Conservation (phyloP, 2,329 filamentous ascomycete genomes). For the Sporothrix schenckii region DNA sequence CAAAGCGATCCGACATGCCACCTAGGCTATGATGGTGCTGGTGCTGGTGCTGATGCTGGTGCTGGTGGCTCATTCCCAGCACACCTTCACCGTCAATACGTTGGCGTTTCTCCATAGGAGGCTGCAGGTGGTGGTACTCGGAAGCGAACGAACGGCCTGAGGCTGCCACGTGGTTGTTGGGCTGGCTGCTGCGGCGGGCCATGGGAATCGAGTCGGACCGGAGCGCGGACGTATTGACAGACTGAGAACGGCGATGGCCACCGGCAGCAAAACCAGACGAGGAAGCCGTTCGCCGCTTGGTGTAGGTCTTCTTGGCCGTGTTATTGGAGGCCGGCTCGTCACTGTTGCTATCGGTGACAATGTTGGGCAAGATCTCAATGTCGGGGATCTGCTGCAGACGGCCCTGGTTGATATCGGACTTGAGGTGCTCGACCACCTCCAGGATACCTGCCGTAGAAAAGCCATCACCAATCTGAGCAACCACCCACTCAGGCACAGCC, state of each 20-base stretch:
- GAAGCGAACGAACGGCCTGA: neutral
- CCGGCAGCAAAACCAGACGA: neutral
- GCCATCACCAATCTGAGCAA: slow-evolving; percentile 50
- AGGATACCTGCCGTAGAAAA: slow-evolving; percentile 55
- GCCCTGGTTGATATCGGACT: slow-evolving; percentile 50
- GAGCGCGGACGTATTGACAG: slow-evolving; percentile 38
- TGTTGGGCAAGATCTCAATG: slow-evolving; percentile 62
- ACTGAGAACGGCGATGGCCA: slow-evolving; percentile 42
- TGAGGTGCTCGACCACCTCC: slow-evolving; percentile 52
- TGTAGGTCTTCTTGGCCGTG: slow-evolving; percentile 30
- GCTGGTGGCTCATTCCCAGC: neutral
- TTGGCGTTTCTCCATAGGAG: slow-evolving; percentile 34
- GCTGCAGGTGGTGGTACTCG: slow-evolving; percentile 10
- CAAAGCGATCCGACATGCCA: neutral
- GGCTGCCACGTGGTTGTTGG: slow-evolving; percentile 9
- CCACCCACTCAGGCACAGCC: slow-evolving; percentile 55
- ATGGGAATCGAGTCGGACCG: slow-evolving; percentile 35
- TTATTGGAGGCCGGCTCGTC: slow-evolving; percentile 35
- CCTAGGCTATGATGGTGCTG: neutral
- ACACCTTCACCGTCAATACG: slow-evolving; percentile 28
- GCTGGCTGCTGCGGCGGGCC: slow-evolving; percentile 35
- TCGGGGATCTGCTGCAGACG: slow-evolving; percentile 56
- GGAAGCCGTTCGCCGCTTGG: slow-evolving; percentile 28
- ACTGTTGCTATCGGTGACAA: slow-evolving; percentile 39
- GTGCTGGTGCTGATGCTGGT: slow-evolving; percentile 16